Percentiles rank a stretch among this genome's conserved stretches.
These are phyloP conservation scores for Talaromyces islandicus DNA, from an alignment of 2,329 filamentous ascomycete genomes.

Conservation along the genomic window DNA sequence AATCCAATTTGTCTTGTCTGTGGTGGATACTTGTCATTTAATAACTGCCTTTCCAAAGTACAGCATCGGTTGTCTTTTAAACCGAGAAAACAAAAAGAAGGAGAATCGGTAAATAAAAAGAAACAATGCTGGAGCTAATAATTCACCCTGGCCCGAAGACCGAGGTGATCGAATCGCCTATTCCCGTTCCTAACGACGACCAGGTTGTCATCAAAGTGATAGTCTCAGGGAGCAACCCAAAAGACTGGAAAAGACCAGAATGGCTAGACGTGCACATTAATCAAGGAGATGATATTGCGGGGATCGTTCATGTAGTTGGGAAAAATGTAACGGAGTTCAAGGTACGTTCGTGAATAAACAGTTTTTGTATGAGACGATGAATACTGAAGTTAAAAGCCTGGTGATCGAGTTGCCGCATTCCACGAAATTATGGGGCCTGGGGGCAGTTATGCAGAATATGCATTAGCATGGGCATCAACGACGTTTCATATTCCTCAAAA, in stretches of 20 bases:
- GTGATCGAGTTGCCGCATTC: conserved; percentile 49
- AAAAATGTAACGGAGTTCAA: conserved; percentile 49
- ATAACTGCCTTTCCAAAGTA: background rate
- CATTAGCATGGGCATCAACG: conserved; percentile 46
- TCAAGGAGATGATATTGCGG: conserved; percentile 48
- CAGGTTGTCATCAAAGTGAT: conserved; percentile 25
- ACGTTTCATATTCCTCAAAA: conserved; percentile 50
- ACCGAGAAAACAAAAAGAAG: background rate
- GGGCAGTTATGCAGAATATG: conserved; percentile 55
- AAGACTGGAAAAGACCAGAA: conserved; percentile 17
- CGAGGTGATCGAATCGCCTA: conserved; percentile 33
- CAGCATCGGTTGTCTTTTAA: background rate
- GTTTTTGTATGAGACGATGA: background rate
- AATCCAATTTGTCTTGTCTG: background rate
- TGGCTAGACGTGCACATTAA: conserved; percentile 25
- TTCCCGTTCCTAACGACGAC: conserved; percentile 32
- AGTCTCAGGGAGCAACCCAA: conserved; percentile 9
- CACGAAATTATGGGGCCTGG: conserved; percentile 44
- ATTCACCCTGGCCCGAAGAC: conserved; percentile 5
- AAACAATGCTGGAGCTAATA: conserved; percentile 2
- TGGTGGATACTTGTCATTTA: background rate
- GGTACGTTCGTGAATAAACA: background rate
- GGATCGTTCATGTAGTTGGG: conserved; percentile 47
- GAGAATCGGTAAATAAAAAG: background rate
- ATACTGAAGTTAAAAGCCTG: conserved; percentile 26